Percentiles rank a stretch among this genome's conserved stretches.
Evolutionary conservation across 768 basidiomycete species (phyloP).

Genomic region (Chlorophyllum brunneum): DNA sequence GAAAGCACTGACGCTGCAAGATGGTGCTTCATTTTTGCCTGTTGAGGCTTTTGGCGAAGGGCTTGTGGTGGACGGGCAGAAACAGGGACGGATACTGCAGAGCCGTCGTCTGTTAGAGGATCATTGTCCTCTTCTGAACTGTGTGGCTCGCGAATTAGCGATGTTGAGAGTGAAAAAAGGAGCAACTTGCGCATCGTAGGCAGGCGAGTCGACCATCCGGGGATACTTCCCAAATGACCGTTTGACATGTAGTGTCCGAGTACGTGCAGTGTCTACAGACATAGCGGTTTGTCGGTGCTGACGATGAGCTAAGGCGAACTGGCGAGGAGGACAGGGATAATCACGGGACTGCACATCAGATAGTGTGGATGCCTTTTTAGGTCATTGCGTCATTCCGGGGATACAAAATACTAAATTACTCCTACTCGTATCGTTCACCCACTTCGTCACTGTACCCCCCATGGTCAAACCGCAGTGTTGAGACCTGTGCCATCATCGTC

Average conservation of each 20-base stretch:
- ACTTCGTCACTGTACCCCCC: too few relatives aligned
- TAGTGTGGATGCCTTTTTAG: neutral
- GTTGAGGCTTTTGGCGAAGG: constrained; percentile 25
- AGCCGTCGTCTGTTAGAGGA: constrained; percentile 75
- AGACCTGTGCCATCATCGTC: too few relatives aligned
- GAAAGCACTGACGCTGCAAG: constrained; percentile 53
- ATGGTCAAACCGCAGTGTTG: too few relatives aligned
- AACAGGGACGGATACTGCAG: constrained; percentile 45
- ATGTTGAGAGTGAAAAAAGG: neutral
- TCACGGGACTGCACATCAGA: constrained; percentile 5
- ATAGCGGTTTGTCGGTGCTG: constrained; percentile 14
- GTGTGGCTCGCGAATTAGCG: constrained; percentile 17
- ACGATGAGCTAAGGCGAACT: too few relatives aligned
- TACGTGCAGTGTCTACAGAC: constrained; percentile 28
- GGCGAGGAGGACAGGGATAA: neutral
- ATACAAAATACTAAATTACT: too few relatives aligned
- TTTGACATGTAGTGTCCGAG: constrained; percentile 49
- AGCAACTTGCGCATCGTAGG: constrained; percentile 64
- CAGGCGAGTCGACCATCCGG: constrained; percentile 61
- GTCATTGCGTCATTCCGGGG: too few relatives aligned
- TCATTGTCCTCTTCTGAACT: constrained; percentile 90
- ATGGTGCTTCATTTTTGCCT: constrained; percentile 41
- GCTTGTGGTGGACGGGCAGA: constrained; percentile 14
- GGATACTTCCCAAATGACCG: constrained; percentile 71
- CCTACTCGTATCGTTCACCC: too few relatives aligned